These are phyloP conservation scores for Linnemannia elongata DNA, from an alignment of 192 early-diverging fungal species.

Conservation along the genomic window DNA sequence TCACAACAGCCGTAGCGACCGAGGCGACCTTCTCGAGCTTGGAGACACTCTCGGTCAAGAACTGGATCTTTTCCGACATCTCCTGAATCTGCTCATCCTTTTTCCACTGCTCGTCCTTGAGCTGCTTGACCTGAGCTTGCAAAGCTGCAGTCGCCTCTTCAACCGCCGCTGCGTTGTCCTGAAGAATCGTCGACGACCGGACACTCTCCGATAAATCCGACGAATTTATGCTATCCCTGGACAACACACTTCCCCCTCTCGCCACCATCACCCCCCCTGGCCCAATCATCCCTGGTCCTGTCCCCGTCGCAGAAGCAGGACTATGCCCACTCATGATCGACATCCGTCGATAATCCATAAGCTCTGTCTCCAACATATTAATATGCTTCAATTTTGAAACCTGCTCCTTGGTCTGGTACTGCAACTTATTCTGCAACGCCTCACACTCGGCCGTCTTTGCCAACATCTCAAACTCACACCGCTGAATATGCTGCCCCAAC, in stretches of 20 bases:
- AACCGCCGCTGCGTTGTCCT: not conserved
- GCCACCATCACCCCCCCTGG: not conserved
- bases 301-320: not conserved
- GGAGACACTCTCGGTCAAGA: not conserved
- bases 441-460: conserved; percentile 37
- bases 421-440: conserved; percentile 24
- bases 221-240: conserved; percentile 23
- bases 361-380: conserved; percentile 38
- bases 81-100: conserved; percentile 39
- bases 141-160: not conserved
- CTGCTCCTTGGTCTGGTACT: conserved; percentile 38
- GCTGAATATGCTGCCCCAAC: conserved; percentile 36
- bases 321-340: conserved; percentile 27
- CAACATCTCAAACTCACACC: conserved; percentile 31
- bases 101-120: conserved; percentile 33
- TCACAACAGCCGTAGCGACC: not conserved
- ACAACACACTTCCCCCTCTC: not conserved
- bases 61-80: conserved; percentile 1
- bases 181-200: conserved; percentile 6
- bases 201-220: conserved; percentile 19
- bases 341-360: conserved; percentile 32
- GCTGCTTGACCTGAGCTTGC: conserved; percentile 18
- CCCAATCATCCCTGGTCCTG: not conserved
- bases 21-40: not conserved
- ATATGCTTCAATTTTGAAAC: conserved; percentile 38